Conservation (phyloP, 2,329 filamentous ascomycete species). For the Cercospora sojina region DNA sequence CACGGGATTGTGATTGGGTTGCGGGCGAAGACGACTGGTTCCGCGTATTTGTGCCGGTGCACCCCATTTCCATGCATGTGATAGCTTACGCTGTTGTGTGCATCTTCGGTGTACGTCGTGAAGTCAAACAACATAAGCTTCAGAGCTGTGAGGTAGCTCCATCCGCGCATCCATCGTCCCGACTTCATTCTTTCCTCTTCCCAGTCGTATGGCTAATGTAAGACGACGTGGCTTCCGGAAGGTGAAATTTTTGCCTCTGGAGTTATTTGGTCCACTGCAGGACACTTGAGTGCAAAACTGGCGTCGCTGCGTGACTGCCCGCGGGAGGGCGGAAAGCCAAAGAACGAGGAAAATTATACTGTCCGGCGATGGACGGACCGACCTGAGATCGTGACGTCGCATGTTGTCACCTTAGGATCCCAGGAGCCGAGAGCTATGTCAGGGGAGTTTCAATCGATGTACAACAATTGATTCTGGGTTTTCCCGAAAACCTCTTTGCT, state of each 20-base stretch:
- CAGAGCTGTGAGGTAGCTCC: background rate
- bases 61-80: background rate
- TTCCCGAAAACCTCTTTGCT: background rate
- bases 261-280: background rate
- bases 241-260: background rate
- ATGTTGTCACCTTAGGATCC: no score
- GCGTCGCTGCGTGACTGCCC: background rate
- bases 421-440: no score
- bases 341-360: background rate
- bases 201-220: background rate
- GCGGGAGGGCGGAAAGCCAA: background rate
- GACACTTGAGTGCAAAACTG: background rate
- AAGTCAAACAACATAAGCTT: background rate
- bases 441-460: no score
- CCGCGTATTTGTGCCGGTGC: no score
- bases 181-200: background rate
- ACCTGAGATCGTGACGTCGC: no score
- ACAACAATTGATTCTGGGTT: background rate
- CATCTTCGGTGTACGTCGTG: background rate
- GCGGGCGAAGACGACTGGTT: no score
- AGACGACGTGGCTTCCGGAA: background rate
- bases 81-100: background rate
- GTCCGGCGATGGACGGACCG: background rate
- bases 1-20: background rate
- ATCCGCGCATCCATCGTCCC: background rate